phyloP scores from a whole-genome alignment of 306 rosid genomes.

The Malus orientalis region DNA sequence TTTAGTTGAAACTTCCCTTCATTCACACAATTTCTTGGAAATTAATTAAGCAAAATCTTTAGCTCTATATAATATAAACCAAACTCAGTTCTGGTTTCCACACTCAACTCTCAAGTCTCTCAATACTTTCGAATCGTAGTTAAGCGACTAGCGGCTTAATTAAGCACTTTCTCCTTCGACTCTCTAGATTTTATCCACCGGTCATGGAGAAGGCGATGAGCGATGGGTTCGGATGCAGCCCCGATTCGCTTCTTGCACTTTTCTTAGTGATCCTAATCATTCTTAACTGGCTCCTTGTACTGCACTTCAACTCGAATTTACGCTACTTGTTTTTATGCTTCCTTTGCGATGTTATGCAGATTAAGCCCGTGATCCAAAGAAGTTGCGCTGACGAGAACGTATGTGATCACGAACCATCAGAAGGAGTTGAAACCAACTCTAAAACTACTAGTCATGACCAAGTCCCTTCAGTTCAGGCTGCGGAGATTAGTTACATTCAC shows the following conservation, averaged over 20 bases:
- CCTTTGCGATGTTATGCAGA: background rate
- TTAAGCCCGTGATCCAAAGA: background rate
- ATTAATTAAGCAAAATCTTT: background rate
- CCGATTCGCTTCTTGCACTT: constrained; percentile 1
- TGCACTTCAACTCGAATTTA: constrained; percentile 5
- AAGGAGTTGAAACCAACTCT: background rate
- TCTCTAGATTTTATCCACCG: background rate
- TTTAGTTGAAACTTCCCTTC: background rate
- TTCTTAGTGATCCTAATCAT: background rate
- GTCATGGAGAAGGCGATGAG: constrained; percentile 7
- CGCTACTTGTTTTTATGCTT: background rate
- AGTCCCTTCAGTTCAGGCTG: background rate
- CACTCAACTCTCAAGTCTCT: background rate
- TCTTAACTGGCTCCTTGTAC: background rate
- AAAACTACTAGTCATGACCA: background rate
- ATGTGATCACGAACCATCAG: background rate
- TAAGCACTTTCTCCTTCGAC: background rate
- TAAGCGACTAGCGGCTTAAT: background rate
- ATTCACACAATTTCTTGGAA: background rate
- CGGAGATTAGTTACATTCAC: background rate
- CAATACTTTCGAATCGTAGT: background rate
- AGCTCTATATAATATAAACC: background rate
- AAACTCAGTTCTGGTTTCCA: background rate
- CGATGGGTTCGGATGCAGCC: background rate
- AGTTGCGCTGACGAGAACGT: background rate